Evolutionary conservation across 2,329 filamentous ascomycete genomes (phyloP).

Genomic region (Periconia sp.): DNA sequence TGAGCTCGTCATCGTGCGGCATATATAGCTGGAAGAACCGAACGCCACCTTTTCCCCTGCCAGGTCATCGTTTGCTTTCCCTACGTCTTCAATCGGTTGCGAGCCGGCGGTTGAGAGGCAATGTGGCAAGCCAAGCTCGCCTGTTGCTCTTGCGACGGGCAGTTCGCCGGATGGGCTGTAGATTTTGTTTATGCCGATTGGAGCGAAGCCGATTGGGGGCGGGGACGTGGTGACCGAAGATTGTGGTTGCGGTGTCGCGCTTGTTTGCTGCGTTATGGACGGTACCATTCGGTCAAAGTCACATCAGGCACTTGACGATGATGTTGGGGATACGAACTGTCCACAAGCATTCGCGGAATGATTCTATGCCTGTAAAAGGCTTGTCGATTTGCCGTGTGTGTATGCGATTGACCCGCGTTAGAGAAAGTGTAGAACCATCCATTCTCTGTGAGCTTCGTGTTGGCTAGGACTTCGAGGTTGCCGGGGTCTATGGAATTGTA

Average conservation of each 20-base stretch:
- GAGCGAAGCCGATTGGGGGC: slow-evolving; percentile 70
- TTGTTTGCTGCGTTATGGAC: slow-evolving; percentile 42
- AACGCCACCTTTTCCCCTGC: slow-evolving; percentile 29
- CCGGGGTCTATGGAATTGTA: slow-evolving; percentile 55
- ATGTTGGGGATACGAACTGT: slow-evolving; percentile 48
- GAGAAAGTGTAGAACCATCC: slow-evolving; percentile 67
- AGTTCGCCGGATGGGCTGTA: slow-evolving; percentile 66
- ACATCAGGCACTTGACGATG: background rate
- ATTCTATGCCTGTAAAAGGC: slow-evolving; percentile 70
- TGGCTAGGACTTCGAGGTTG: slow-evolving; percentile 64
- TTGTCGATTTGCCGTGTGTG: slow-evolving; percentile 64
- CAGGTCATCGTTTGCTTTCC: slow-evolving; percentile 57
- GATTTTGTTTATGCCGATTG: slow-evolving; percentile 70
- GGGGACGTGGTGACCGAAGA: slow-evolving; percentile 66
- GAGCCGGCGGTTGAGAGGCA: slow-evolving; percentile 65
- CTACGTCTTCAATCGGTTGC: slow-evolving; percentile 64
- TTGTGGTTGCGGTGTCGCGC: slow-evolving; percentile 62
- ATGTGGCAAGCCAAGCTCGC: slow-evolving; percentile 66
- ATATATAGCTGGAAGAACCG: slow-evolving; percentile 70
- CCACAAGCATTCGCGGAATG: slow-evolving; percentile 65
- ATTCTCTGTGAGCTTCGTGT: slow-evolving; percentile 61
- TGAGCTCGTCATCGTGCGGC: slow-evolving; percentile 67
- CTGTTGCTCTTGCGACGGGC: slow-evolving; percentile 64
- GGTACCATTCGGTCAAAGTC: background rate
- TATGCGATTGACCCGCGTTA: slow-evolving; percentile 61